Evolutionary conservation across 73 alveolate genomes (phyloP).

Genomic region (Paramecium primaurelia): DNA sequence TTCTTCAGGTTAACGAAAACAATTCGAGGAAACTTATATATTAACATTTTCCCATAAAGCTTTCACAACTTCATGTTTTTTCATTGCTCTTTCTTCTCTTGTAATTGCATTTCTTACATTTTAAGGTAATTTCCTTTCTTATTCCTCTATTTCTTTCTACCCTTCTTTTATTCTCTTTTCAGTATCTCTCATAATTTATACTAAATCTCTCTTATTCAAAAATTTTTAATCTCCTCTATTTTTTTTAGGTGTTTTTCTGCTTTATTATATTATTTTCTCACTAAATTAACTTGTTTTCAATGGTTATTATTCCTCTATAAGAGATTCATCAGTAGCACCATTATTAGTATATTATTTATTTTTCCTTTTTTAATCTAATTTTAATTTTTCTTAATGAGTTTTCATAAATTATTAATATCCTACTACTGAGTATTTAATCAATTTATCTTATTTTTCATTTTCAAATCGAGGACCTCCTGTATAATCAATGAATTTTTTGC

Average conservation of each 20-base stretch:
- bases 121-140: background rate
- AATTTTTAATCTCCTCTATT: conserved; percentile 37
- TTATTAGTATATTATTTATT: background rate
- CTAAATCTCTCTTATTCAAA: background rate
- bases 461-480: conserved; percentile 42
- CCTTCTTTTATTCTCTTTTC: background rate
- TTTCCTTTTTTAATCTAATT: background rate
- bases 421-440: background rate
- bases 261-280: background rate
- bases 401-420: background rate
- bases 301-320: background rate
- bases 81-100: background rate
- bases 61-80: background rate
- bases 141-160: background rate
- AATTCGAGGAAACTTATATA: conserved; percentile 10
- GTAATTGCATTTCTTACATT: background rate
- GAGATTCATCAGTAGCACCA: background rate
- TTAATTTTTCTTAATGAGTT: background rate
- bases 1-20: background rate
- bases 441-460: background rate
- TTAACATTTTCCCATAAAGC: background rate
- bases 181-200: background rate
- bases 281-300: background rate
- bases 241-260: conserved; percentile 34
- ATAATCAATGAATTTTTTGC: conserved; percentile 23